Evolutionary conservation across 192 early-diverging fungal genomes (phyloP).

Genomic region (Spizellomyces sp.): DNA sequence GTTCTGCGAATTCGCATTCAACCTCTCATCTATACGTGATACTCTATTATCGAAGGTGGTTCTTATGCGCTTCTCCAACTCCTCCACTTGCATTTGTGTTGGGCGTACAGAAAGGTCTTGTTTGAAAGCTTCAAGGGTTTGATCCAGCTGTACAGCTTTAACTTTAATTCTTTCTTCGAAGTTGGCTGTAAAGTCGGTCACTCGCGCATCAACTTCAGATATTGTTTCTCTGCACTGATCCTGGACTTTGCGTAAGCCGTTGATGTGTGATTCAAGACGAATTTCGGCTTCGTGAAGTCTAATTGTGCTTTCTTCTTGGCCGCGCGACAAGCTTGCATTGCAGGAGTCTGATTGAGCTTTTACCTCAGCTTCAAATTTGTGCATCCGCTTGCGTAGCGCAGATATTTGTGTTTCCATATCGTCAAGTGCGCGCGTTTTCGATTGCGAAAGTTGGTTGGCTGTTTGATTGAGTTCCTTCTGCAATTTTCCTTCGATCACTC

Average conservation of each 20-base stretch:
- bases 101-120: conserved; percentile 34
- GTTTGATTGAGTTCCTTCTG: conserved; percentile 34
- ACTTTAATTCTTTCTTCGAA: conserved; percentile 36
- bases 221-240: conserved; percentile 9
- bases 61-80: not conserved
- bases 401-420: conserved; percentile 43
- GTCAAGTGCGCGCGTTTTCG: conserved; percentile 38
- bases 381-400: conserved; percentile 33
- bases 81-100: conserved; percentile 13
- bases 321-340: no score
- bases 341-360: not conserved
- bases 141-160: conserved; percentile 35
- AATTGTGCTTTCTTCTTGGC: not conserved
- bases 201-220: not conserved
- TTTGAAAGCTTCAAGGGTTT: conserved; percentile 42
- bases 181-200: conserved; percentile 33
- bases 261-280: conserved; percentile 1
- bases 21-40: not conserved
- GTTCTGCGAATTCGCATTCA: not conserved
- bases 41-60: not conserved
- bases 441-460: conserved; percentile 33
- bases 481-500: not conserved
- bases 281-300: conserved; percentile 8
- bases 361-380: conserved; percentile 35
- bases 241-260: conserved; percentile 14